phyloP scores from a whole-genome alignment of 1,284 basidiomycete species.

The Rhizoctonia solani region DNA sequence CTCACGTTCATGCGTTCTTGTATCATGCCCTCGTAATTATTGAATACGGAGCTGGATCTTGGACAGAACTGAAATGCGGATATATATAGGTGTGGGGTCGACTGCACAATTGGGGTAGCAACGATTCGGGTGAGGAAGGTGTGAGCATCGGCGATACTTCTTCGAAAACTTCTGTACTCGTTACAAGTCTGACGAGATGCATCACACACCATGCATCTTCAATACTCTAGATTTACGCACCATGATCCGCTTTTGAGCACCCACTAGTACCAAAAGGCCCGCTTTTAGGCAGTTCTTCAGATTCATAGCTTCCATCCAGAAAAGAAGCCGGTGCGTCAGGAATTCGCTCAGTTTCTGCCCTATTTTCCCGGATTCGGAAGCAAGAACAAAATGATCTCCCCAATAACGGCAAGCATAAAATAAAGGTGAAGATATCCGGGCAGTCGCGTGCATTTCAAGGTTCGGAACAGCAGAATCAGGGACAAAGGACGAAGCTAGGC shows the following conservation, averaged over 20 bases:
- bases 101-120: neutral
- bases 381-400: neutral
- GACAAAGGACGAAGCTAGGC: constrained; percentile 12
- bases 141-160: neutral
- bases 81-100: constrained; percentile 5
- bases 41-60: neutral
- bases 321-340: constrained; percentile 2
- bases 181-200: neutral
- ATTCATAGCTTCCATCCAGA: constrained; percentile 34
- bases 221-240: neutral
- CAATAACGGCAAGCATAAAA: constrained; percentile 23
- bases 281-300: neutral
- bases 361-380: neutral
- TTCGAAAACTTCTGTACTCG: neutral
- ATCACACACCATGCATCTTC: neutral
- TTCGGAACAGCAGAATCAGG: neutral
- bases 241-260: neutral
- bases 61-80: neutral
- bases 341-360: neutral
- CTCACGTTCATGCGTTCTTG: neutral
- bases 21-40: neutral
- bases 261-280: neutral
- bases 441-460: neutral
- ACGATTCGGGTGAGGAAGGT: neutral
- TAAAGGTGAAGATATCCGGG: neutral